Evolutionary conservation across 2,329 filamentous ascomycete genomes (phyloP), one percentile per base, ranked within the genome.

Genomic region (Raffaelea deltoideospora): DNA sequence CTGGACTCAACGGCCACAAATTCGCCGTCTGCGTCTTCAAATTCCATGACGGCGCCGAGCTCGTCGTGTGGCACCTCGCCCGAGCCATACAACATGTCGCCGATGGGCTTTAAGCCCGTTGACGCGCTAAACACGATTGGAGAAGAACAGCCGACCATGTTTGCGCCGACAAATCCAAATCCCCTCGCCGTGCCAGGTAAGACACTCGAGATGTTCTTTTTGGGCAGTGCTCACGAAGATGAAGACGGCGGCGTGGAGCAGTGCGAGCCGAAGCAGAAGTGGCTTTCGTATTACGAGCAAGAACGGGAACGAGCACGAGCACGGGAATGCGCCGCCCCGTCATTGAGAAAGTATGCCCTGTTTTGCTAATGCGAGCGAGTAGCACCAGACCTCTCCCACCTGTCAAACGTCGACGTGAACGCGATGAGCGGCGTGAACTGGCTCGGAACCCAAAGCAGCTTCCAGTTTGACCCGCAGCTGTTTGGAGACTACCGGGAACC

Each of bases 401-500:
- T 63, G 26, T 50, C 53, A 30, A 53, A 57, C 35, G 59, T 71
- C 37, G 65, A 67, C 43, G 28, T 71, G 37, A 65, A 67, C 43
- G 28, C 6, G 6, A 56, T 64, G 40, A 66, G 62, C 46, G 71
- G 72, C 46, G 66, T 85, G 48, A 78, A 83, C 53, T 87, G 79
- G 72, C 64, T 90, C 70, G 76, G 28, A 3, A 77, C 79, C 48
- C 82, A 92, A 53, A 88, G 86, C 48, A 78, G 79, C 39, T 83
- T 83, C 38, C 76, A 81, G 44, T 95, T 96, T 49, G 87, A 96
- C 43, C 88, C 90, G 0, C 76, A 90, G 38, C 66, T 96, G 5
- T 96, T 95, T 54, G 83, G 81, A 37, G 83, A 86, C 48, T 96
- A 95, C 58, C 78, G 90, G 36, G 90, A 98, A 51, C 77, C 85